A percentile compares a stretch with the other conserved stretches of the same genome.
Conservation (phyloP, 768 basidiomycete species). For the Russula sp. region DNA sequence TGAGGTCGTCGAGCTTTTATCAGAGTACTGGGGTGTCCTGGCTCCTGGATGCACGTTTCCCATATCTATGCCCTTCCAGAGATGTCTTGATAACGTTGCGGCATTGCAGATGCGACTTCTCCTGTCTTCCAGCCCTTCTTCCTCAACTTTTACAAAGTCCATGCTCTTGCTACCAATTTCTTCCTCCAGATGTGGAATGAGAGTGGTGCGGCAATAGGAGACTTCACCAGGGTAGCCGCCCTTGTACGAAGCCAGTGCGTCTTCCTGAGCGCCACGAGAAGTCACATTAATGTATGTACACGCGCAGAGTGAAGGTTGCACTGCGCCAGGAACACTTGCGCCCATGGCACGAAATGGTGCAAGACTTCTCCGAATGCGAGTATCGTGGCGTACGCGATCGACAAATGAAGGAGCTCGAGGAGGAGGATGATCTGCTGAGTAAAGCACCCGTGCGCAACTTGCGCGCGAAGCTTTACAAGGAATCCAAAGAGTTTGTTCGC, state of each 20-base stretch:
- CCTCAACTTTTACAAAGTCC: constrained; percentile 75
- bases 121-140: constrained; percentile 84
- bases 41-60: constrained; percentile 68
- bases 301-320: constrained; percentile 62
- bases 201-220: constrained; percentile 65
- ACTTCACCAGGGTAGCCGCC: constrained; percentile 72
- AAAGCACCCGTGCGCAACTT: constrained; percentile 82
- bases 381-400: constrained; percentile 81
- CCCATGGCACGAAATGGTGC: constrained; percentile 78
- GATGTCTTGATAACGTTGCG: constrained; percentile 1
- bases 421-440: constrained; percentile 79
- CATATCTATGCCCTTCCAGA: background rate
- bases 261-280: background rate
- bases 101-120: constrained; percentile 58
- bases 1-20: constrained; percentile 76
- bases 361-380: constrained; percentile 72
- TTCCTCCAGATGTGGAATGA: constrained; percentile 93
- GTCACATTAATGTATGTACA: background rate
- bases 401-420: constrained; percentile 85
- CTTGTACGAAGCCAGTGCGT: constrained; percentile 81
- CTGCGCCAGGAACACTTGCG: constrained; percentile 66
- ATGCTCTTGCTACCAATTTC: constrained; percentile 73
- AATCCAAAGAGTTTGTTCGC: constrained; percentile 84
- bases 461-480: constrained; percentile 77
- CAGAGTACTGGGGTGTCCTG: constrained; percentile 80